Conservation (phyloP, 140 eudicot species). For the Erigeron philadelphicus region DNA sequence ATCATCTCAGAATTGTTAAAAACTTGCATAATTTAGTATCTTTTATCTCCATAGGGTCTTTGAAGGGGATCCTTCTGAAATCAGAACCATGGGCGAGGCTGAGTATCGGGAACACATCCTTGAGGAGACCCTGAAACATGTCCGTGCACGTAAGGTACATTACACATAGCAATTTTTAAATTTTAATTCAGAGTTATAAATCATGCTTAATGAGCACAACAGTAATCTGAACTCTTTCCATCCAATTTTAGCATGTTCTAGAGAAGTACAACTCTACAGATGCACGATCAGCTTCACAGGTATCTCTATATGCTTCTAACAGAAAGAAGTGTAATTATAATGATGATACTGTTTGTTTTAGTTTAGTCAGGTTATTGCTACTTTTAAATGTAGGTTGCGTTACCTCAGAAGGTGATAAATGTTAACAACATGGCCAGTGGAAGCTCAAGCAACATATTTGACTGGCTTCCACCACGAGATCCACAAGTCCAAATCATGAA, state of each 20-base stretch:
- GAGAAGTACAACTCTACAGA: constrained; percentile 36
- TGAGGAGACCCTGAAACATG: constrained; percentile 50
- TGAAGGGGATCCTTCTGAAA: constrained; percentile 68
- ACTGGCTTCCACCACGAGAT: constrained; percentile 74
- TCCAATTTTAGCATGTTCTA: constrained; percentile 40
- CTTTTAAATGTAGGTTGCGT: constrained; percentile 24
- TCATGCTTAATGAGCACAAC: not conserved
- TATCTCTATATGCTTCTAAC: constrained; percentile 8
- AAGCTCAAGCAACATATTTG: constrained; percentile 37
- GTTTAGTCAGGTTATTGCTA: not conserved
- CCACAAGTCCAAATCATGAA: constrained; percentile 63
- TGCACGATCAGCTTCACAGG: constrained; percentile 43
- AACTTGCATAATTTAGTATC: not conserved
- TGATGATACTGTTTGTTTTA: not conserved
- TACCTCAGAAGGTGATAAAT: constrained; percentile 33
- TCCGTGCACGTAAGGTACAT: constrained; percentile 54
- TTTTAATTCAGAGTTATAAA: constrained; percentile 11
- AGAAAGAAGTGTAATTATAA: constrained; percentile 6
- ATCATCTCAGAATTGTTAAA: not conserved
- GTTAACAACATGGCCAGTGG: constrained; percentile 33
- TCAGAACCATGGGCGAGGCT: constrained; percentile 52
- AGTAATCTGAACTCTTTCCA: constrained; percentile 1
- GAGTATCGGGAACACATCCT: constrained; percentile 64
- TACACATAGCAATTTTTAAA: not conserved
- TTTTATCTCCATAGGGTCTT: constrained; percentile 31